Percentiles rank a stretch among this genome's conserved stretches.
phyloP scores from a whole-genome alignment of 257 asterid genomes.

The Mitragyna speciosa region DNA sequence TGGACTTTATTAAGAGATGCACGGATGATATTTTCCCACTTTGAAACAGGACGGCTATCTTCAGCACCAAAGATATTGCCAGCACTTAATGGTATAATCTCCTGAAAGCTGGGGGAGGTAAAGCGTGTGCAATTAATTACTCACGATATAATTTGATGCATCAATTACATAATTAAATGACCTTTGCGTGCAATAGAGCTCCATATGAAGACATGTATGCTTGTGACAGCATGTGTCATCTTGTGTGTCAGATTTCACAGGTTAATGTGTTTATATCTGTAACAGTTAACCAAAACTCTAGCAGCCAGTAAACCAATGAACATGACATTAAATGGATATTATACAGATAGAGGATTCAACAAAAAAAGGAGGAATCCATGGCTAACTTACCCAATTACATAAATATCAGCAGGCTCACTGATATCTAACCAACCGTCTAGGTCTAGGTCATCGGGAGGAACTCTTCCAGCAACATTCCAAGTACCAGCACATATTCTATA shows the following conservation, averaged over 20 bases:
- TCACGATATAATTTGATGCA: background rate
- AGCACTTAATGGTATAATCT: constrained; percentile 91
- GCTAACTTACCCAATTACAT: constrained; percentile 78
- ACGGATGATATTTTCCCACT: constrained; percentile 90
- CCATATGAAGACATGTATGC: background rate
- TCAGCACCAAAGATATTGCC: constrained; percentile 94
- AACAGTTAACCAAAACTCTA: background rate
- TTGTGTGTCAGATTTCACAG: background rate
- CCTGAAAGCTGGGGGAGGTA: constrained; percentile 74
- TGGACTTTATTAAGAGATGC: constrained; percentile 70
- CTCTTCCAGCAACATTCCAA: constrained; percentile 79
- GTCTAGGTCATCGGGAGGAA: constrained; percentile 75
- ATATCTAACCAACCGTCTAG: constrained; percentile 74
- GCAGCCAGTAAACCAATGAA: background rate
- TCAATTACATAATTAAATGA: background rate
- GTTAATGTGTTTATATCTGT: background rate
- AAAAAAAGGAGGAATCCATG: constrained; percentile 1
- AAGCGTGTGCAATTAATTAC: constrained; percentile 9
- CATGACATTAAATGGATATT: background rate
- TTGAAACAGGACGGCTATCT: constrained; percentile 74
- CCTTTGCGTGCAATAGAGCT: background rate
- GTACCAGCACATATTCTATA: constrained; percentile 55
- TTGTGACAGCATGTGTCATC: background rate
- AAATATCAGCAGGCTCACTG: constrained; percentile 80
- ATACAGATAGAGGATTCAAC: background rate